Evolutionary conservation across 202 grass and related monocot genomes (phyloP).

Genomic region (Panicum virgatum): DNA sequence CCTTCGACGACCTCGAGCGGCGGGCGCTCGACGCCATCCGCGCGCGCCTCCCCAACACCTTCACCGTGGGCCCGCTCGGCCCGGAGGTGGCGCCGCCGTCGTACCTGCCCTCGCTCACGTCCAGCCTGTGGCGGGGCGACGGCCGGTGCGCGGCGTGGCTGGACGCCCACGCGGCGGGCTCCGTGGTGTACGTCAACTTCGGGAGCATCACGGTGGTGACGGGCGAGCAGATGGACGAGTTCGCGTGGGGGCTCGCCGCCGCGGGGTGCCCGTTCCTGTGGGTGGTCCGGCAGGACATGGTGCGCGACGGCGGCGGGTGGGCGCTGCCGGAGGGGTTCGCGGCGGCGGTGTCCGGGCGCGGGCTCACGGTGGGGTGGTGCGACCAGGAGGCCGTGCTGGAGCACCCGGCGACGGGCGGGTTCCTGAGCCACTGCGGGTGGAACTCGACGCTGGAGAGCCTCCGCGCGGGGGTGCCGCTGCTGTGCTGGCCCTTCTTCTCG

Average conservation of each 20-base stretch:
- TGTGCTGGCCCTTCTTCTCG: conserved; percentile 73
- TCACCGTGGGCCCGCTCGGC: conserved; percentile 50
- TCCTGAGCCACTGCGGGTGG: conserved; percentile 62
- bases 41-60: conserved; percentile 51
- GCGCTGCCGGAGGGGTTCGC: conserved; percentile 33
- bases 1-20: conserved; percentile 47
- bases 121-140: conserved; percentile 60
- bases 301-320: conserved; percentile 22
- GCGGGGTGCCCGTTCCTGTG: conserved; percentile 53
- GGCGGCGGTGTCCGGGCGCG: conserved; percentile 33
- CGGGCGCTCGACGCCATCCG: conserved; percentile 27
- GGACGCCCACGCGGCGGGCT: conserved; percentile 25
- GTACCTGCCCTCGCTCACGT: conserved; percentile 36
- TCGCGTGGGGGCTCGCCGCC: conserved; percentile 44
- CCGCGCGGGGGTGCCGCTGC: conserved; percentile 45
- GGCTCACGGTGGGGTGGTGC: conserved; percentile 56
- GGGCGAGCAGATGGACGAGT: conserved; percentile 51
- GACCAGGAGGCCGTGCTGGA: conserved; percentile 63
- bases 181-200: conserved; percentile 67
- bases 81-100: conserved; percentile 26
- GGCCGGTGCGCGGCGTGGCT: conserved; percentile 53
- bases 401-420: conserved; percentile 45
- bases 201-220: conserved; percentile 66
- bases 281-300: conserved; percentile 54
- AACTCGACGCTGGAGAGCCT: conserved; percentile 60